These are phyloP conservation scores for Margaritispora aquatica DNA, from an alignment of 495 filamentous ascomycete genomes.

Conservation along the genomic window DNA sequence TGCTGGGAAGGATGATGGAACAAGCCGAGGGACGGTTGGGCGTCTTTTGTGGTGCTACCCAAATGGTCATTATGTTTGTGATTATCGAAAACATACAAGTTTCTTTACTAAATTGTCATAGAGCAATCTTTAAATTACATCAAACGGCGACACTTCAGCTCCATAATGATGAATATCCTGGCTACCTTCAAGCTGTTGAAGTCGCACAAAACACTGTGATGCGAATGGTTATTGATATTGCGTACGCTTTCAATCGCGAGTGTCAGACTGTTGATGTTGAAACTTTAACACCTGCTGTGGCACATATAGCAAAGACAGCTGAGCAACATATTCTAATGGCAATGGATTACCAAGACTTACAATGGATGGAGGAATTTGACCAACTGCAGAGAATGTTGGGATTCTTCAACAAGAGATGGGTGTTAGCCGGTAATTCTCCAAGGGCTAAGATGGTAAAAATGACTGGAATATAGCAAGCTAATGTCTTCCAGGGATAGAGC, in stretches of 20 bases:
- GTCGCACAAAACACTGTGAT: conserved; percentile 19
- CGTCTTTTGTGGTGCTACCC: conserved; percentile 26
- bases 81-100: not conserved
- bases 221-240: conserved; percentile 24
- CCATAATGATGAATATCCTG: not conserved
- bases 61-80: conserved; percentile 26
- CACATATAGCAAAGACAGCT: conserved; percentile 14
- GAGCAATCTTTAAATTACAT: conserved; percentile 21
- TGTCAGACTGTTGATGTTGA: conserved; percentile 5
- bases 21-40: conserved; percentile 20
- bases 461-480: too few species aligned
- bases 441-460: not conserved
- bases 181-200: conserved; percentile 3
- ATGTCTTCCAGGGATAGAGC: conserved; percentile 14
- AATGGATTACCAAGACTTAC: conserved; percentile 1
- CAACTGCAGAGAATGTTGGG: conserved; percentile 13
- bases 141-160: conserved; percentile 12
- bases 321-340: conserved; percentile 11
- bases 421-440: conserved; percentile 3
- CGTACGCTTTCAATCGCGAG: conserved; percentile 13
- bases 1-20: conserved; percentile 25
- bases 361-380: conserved; percentile 17
- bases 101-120: not conserved
- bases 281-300: conserved; percentile 2
- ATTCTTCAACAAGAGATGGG: conserved; percentile 14